Percentiles rank a stretch among this genome's conserved stretches.
phyloP scores from a whole-genome alignment of 805 yeast genomes.

The Metschnikowia koreensis region DNA sequence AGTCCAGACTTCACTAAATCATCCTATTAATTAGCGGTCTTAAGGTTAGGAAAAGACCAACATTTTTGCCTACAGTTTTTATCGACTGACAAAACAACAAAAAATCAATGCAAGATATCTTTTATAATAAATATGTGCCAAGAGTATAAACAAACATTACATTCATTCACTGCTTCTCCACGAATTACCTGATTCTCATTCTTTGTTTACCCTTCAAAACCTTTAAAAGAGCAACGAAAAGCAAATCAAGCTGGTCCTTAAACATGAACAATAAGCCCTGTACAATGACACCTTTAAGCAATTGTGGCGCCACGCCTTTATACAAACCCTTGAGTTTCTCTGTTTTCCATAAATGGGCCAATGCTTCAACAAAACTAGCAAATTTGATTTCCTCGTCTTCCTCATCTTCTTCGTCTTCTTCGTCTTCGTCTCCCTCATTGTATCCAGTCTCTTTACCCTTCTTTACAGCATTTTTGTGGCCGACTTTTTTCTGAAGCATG shows the following conservation, averaged over 20 bases:
- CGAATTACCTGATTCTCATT: not conserved
- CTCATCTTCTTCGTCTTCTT: slow-evolving; percentile 26
- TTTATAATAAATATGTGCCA: no score
- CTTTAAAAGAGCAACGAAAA: slow-evolving; percentile 35
- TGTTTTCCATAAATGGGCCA: slow-evolving; percentile 55
- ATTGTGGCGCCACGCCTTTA: slow-evolving; percentile 80
- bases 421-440: slow-evolving; percentile 18
- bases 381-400: slow-evolving; percentile 44
- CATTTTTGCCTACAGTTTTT: no score
- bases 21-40: no score
- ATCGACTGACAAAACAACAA: no score
- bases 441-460: not conserved
- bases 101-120: no score
- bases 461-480: slow-evolving; percentile 28
- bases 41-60: no score
- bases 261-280: slow-evolving; percentile 83
- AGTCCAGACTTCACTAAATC: no score
- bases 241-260: slow-evolving; percentile 60
- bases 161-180: not conserved
- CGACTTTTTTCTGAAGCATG: slow-evolving; percentile 58
- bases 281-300: slow-evolving; percentile 76
- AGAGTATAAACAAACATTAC: no score
- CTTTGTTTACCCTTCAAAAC: slow-evolving; percentile 21
- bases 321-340: slow-evolving; percentile 68
- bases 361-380: slow-evolving; percentile 60